Evolutionary conservation across 768 basidiomycete species (phyloP), one percentile per base, ranked within the genome.

Genomic region (Leccinellum albellum): DNA sequence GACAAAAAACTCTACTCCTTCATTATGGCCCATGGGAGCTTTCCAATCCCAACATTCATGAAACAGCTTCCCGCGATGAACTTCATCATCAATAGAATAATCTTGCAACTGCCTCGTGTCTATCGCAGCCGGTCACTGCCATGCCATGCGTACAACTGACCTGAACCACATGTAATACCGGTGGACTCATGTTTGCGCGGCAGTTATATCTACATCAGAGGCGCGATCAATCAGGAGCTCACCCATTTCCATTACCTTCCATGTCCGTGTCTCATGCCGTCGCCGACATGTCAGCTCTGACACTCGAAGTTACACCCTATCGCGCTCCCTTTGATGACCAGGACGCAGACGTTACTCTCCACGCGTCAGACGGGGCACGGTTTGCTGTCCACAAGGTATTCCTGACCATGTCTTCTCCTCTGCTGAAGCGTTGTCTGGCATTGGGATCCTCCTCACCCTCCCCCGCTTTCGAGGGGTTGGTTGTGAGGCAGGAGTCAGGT

Each of bases 381-480:
- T 82, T 82, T 61, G 76, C 73, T 32, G 69, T 82, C 33, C 74
- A 78, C 63, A 76, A 73, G 46, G 57, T 76, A 45, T 73, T 78
- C 33, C 61, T 83, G 35, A 70, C 72, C 33, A 75, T 68, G 56
- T 75, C 76, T 4, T 81, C 78, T 13, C 63, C 75, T 2, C 67
- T 81, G 17, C 74, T 81, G 51, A 71, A 71, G 52, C 70, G 71
- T 29, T 65, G 56, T 47, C 59, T 71, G n/a, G 40, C 51, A 5
- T 32, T 66, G 21, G 70, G 67, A 23, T 62, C 68, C 0, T 53
- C 71, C 20, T 73, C 70, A 3, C 71, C 71, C 4, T 58, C 64
- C 6, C 70, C 71, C 13, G 68, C 56, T 3, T 64, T 70, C 21
- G 64, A 68, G 15, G 71, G 67, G 2, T 42, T 71, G 49, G 21